phyloP scores from a whole-genome alignment of 1,139 yeast species.

The Hanseniaspora gamundiae region DNA sequence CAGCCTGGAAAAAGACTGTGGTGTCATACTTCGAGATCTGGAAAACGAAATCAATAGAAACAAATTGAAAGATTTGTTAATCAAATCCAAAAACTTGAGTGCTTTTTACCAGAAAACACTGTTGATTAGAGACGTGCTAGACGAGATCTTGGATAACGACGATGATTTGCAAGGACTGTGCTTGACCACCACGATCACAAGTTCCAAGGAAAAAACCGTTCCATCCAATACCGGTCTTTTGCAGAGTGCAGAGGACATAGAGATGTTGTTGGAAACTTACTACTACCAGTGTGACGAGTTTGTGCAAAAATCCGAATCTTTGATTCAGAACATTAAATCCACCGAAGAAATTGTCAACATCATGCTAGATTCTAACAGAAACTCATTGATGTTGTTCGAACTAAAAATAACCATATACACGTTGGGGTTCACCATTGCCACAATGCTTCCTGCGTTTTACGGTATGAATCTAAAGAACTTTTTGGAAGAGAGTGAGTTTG shows the following conservation, averaged over 20 bases:
- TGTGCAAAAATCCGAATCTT: slow-evolving; percentile 83
- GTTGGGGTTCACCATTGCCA: slow-evolving; percentile 71
- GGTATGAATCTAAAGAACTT: slow-evolving; percentile 93
- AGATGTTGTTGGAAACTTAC: slow-evolving; percentile 83
- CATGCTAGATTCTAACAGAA: slow-evolving; percentile 88
- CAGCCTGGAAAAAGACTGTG: slow-evolving; percentile 58
- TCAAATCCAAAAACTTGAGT: slow-evolving; percentile 53
- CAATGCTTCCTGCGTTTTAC: slow-evolving; percentile 69
- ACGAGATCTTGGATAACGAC: slow-evolving; percentile 69
- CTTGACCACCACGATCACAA: slow-evolving; percentile 36
- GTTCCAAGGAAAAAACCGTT: slow-evolving; percentile 2
- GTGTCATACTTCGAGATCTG: slow-evolving; percentile 46
- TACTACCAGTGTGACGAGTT: slow-evolving; percentile 93
- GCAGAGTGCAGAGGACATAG: slow-evolving; percentile 42
- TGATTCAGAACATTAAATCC: slow-evolving; percentile 72
- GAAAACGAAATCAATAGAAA: slow-evolving; percentile 63
- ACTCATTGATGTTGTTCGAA: slow-evolving; percentile 82
- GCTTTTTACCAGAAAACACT: slow-evolving; percentile 56
- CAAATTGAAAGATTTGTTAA: slow-evolving; percentile 51
- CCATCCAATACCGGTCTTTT: slow-evolving; percentile 2
- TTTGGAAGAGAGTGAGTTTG: slow-evolving; percentile 57
- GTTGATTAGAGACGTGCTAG: slow-evolving; percentile 57
- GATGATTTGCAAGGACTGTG: slow-evolving; percentile 85
- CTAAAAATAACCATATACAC: slow-evolving; percentile 78
- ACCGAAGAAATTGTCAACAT: slow-evolving; percentile 96